Conservation (phyloP, 2,329 filamentous ascomycete genomes). For the Fusarium pseudocircinatum region DNA sequence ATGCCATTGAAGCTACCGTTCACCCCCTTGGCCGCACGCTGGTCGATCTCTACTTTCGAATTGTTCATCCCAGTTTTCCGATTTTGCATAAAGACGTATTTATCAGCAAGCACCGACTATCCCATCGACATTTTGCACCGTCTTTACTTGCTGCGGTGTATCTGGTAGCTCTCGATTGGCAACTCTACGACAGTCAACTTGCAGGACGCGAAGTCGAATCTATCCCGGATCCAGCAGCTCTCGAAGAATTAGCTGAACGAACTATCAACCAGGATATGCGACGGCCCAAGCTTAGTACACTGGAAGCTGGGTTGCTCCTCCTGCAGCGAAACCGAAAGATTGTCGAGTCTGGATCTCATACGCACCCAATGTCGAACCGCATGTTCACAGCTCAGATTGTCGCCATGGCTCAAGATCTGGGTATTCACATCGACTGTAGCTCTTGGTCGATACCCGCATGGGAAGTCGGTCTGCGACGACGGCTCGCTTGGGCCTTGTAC, state of each 20-base stretch:
- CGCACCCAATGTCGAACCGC: slow-evolving; percentile 49
- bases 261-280: slow-evolving; percentile 60
- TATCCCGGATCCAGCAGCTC: slow-evolving; percentile 44
- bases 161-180: slow-evolving; percentile 70
- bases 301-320: slow-evolving; percentile 64
- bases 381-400: slow-evolving; percentile 63
- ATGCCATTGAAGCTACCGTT: slow-evolving; percentile 69
- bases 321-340: slow-evolving; percentile 60
- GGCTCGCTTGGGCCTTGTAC: slow-evolving; percentile 71
- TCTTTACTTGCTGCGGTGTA: slow-evolving; percentile 69
- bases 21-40: slow-evolving; percentile 70
- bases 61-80: slow-evolving; percentile 67
- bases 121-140: slow-evolving; percentile 67
- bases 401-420: slow-evolving; percentile 66
- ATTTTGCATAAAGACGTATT: slow-evolving; percentile 70
- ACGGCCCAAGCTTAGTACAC: slow-evolving; percentile 63
- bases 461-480: slow-evolving; percentile 69
- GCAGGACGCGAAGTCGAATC: slow-evolving; percentile 45
- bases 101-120: slow-evolving; percentile 67
- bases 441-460: slow-evolving; percentile 70
- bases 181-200: slow-evolving; percentile 65
- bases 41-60: slow-evolving; percentile 73
- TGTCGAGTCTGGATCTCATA: slow-evolving; percentile 37
- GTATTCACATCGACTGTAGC: slow-evolving; percentile 69
- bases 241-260: slow-evolving; percentile 53